Evolutionary conservation across 495 filamentous ascomycete genomes (phyloP).

Genomic region (Immersiella caudata): DNA sequence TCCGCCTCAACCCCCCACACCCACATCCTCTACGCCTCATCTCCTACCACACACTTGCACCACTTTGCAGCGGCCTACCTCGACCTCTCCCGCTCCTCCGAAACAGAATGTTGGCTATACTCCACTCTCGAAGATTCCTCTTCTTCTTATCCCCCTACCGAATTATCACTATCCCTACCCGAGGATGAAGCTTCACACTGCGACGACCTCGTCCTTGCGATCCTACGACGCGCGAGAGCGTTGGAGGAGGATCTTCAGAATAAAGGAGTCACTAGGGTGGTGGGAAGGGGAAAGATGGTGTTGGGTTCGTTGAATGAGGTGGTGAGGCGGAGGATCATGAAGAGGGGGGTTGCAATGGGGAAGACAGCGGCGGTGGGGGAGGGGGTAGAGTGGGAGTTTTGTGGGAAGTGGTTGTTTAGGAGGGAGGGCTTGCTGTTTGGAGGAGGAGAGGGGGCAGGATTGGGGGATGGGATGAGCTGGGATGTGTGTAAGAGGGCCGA

Average conservation of each 20-base stretch:
- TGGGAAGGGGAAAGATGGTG: constrained; percentile 23
- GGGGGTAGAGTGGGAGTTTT: constrained; percentile 31
- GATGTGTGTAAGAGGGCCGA: constrained; percentile 36
- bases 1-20: constrained; percentile 37
- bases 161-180: not conserved
- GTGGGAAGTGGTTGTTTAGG: constrained; percentile 50
- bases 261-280: not conserved
- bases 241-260: constrained; percentile 10
- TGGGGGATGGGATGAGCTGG: constrained; percentile 36
- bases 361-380: constrained; percentile 20
- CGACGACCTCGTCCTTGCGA: constrained; percentile 15
- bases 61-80: constrained; percentile 58
- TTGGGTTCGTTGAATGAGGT: constrained; percentile 41
- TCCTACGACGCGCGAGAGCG: constrained; percentile 15
- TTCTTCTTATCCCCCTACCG: not conserved
- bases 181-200: not conserved
- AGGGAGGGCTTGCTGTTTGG: constrained; percentile 31
- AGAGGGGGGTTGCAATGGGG: constrained; percentile 27
- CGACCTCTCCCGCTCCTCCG: constrained; percentile 58
- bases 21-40: constrained; percentile 14
- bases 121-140: constrained; percentile 52
- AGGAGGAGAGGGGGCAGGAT: constrained; percentile 16
- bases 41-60: not conserved
- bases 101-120: constrained; percentile 66
- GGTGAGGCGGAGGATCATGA: constrained; percentile 30